Conservation (phyloP, 192 early-diverging fungal species). For the Rhizophagus clarus region DNA sequence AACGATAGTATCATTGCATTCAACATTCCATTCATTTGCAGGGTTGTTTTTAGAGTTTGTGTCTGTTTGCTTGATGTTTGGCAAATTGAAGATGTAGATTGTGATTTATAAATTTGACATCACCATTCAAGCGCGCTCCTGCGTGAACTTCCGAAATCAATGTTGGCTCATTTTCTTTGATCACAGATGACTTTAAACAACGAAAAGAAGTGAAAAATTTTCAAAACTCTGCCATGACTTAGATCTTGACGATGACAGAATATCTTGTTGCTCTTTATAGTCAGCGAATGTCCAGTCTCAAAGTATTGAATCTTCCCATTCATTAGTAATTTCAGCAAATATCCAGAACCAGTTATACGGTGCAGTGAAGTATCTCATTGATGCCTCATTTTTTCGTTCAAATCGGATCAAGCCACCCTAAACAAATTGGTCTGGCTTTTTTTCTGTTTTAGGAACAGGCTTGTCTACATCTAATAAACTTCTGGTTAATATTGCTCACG, state of each 20-base stretch:
- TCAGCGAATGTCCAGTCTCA: not conserved
- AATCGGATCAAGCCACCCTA: conserved; percentile 1
- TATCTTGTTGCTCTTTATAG: not conserved
- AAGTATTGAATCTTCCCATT: conserved; percentile 24
- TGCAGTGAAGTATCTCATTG: conserved; percentile 22
- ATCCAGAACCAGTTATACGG: conserved; percentile 46
- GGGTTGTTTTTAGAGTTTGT: conserved; percentile 22
- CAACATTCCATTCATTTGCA: not conserved
- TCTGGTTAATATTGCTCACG: not conserved
- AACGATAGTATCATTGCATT: not conserved
- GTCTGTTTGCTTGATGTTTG: conserved; percentile 27
- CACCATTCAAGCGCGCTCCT: conserved; percentile 18
- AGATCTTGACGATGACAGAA: not conserved
- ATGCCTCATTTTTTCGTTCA: not conserved
- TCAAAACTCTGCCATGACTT: conserved; percentile 7
- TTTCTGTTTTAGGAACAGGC: not conserved
- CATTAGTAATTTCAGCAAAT: conserved; percentile 25
- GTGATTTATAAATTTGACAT: conserved; percentile 15
- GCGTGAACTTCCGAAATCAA: no score
- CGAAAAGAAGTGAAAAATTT: conserved; percentile 2
- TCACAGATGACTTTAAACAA: conserved; percentile 3
- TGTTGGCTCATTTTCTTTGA: conserved; percentile 15
- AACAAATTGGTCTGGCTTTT: not conserved
- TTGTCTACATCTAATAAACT: not conserved
- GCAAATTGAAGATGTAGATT: conserved; percentile 4